These are phyloP conservation scores for Fraxinus americana DNA, from an alignment of 257 asterid genomes.

Conservation along the genomic window DNA sequence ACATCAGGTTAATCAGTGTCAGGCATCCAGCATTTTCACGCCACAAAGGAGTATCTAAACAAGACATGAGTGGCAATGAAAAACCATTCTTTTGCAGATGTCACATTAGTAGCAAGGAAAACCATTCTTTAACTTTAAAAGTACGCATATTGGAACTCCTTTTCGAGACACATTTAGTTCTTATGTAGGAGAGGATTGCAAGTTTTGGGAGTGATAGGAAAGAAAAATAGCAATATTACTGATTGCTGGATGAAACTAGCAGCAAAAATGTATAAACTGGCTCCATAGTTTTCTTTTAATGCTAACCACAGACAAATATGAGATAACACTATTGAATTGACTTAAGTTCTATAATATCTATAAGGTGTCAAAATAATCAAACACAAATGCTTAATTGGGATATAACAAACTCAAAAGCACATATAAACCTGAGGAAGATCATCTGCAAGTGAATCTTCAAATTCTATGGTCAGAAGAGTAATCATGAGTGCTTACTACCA, in stretches of 20 bases:
- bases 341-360: not conserved
- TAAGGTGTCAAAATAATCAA: not conserved
- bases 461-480: not conserved
- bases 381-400: not conserved
- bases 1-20: not conserved
- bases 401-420: not conserved
- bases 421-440: not conserved
- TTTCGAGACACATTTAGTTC: not conserved
- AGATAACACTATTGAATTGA: not conserved
- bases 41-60: not conserved
- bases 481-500: not conserved
- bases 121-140: not conserved
- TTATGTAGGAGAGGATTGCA: not conserved
- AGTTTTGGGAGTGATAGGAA: not conserved
- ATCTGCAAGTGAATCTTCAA: not conserved
- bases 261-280: not conserved
- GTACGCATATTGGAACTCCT: not conserved
- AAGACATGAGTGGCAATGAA: not conserved
- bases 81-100: not conserved
- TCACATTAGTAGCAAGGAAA: not conserved
- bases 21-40: not conserved
- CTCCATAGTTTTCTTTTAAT: not conserved
- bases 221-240: not conserved
- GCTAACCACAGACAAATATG: not conserved
- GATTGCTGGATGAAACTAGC: not conserved